Base-by-base conservation (phyloP, 352 stramenopile genomes). In the Globisporangium orthogonon region DNA sequence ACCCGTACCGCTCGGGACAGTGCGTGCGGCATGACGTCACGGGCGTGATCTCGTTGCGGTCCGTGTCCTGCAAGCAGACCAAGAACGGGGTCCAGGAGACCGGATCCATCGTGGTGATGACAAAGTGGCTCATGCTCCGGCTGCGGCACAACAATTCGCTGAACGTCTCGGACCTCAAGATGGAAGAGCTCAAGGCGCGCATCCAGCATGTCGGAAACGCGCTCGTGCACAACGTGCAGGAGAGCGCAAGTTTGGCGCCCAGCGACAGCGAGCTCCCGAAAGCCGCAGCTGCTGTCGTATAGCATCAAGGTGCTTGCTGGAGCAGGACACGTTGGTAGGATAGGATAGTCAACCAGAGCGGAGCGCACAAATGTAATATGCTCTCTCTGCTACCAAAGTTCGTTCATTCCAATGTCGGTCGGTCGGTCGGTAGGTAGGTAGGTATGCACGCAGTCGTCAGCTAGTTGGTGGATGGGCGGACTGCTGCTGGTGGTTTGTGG, bases 11-110 rank as follows among this genome's bases (percentile, higher is more conserved):
- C 11, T 61, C 67, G 30, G 23, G 35, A 6, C 50, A 76, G 46
- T 68, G 64, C 46, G 28, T 73, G 5, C 70, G 67, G n/a, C 65
- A 65, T 28, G 61, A 78, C 52, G 46, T 73, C 29, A 66, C 52
- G 7, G 58, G 43, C 1, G 56, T 67, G 3, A 43, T 73, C 13
- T 61, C 51, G 23, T 35, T 71, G 23, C 46, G 44, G 2, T n/a
- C 59, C 0, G 53, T 65, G 14, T 28, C 59, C 3, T 56, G n/a
- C 51, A 58, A 59, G 28, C 50, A 33, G 2, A 17, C 15, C 9
- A 37, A n/a, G 54, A 54, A 37, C 29, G 47, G 37, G 29, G 47
- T 28, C 33, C 31, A 41, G 7, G 41, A 63, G 40, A 37, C n/a
- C 44, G 44, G n/a, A 3, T 49, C 44, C n/a, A 10, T 49, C 6